These are phyloP conservation scores for Triticum aestivum DNA, from an alignment of 176 grass and related monocot species.

Conservation along the genomic window IWGSC_CS_RefSeq_v2.1 NC_057807.1:98100868-98101367, in stretches of 20 bases:
- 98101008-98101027: conserved; percentile 83
- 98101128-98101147: conserved; percentile 83
- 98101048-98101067: conserved; percentile 90
- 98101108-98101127: conserved; percentile 70
- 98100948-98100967: conserved; percentile 81
- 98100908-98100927: conserved; percentile 86
- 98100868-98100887: conserved; percentile 87
- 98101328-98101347: conserved; percentile 68
- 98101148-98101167: conserved; percentile 89
- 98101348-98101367: conserved; percentile 70
- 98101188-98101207: conserved; percentile 46
- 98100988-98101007: conserved; percentile 56
- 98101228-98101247: conserved; percentile 55
- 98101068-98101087: conserved; percentile 93
- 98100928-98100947: conserved; percentile 93
- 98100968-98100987: conserved; percentile 70
- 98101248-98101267: conserved; percentile 41
- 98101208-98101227: conserved; percentile 40
- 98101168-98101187: conserved; percentile 57
- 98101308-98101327: conserved; percentile 76
- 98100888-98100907: conserved; percentile 97
- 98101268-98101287: conserved; percentile 50
- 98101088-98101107: conserved; percentile 85
- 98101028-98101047: conserved; percentile 73
- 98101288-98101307: conserved; percentile 89